Evolutionary conservation across 768 basidiomycete genomes (phyloP), one percentile per base, ranked within the genome.

Genomic region (Mycena belliarum): DNA sequence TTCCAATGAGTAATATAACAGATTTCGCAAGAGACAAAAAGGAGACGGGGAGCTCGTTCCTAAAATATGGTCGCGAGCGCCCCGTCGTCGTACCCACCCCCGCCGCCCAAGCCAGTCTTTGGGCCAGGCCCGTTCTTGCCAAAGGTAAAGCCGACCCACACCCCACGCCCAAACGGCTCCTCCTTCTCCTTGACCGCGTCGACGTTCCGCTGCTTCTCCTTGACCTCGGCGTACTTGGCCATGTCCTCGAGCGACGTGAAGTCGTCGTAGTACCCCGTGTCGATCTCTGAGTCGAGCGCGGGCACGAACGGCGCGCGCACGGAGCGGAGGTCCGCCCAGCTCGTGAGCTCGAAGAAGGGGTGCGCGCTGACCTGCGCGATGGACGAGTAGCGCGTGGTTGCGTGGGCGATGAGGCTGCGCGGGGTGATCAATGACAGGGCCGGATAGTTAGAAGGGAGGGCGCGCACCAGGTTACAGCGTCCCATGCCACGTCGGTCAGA

Each of bases 161-260:
- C 89, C 6, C 92, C 92, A 46, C 92, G 76, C 2, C 79, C 71
- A 64, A 82, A 75, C 4, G 79, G 71, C 57, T 93, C 91, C 4
- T 91, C 93, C 71, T 91, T 91, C 77, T 98, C 96, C 72, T 82
- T 86, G 18, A 98, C 91, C 55, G 82, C 83, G 24, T 96, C 96
- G 24, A 99, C 95, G 69, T 98, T 95, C 67, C 76, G 79, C 75
- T 98, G 95, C 75, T 98, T 99, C 79, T 97, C 97, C 73, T 91
- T 85, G 8, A 99, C 97, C 72, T 99, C 96, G 12, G 95, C 93
- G 69, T 98, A 98, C 76, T 98, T 98, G 48, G 93, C 94, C 95
- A 98, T 98, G 69, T 98, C 96, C 57, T 95, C 92, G 5, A 82
- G 76, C 4, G 83, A 88, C 2, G 88, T 88, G 70, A 95, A 95